Evolutionary conservation across 768 basidiomycete genomes (phyloP).

Genomic region (Termitomyces heimii): DNA sequence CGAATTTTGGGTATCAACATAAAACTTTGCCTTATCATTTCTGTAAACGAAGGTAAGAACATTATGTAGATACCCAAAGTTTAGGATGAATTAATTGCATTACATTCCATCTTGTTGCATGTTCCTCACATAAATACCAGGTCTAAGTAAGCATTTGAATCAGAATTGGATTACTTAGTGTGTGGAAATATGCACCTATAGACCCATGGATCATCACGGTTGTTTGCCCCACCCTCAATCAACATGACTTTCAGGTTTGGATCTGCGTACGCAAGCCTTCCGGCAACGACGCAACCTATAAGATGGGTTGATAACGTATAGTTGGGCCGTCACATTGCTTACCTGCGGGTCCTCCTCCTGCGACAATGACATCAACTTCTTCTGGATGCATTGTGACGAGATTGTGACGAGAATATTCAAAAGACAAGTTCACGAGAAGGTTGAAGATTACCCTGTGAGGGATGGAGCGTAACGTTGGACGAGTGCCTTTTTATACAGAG

Average conservation of each 20-base stretch:
- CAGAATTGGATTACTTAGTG: not conserved
- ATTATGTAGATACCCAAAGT: not conserved
- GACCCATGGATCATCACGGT: conserved; percentile 71
- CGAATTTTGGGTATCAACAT: conserved; percentile 54
- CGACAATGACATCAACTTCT: conserved; percentile 69
- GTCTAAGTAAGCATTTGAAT: conserved; percentile 23
- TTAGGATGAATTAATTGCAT: not conserved
- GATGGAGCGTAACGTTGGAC: not conserved
- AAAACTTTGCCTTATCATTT: conserved; percentile 73
- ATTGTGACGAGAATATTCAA: not conserved
- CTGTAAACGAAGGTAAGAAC: conserved; percentile 24
- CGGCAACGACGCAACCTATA: conserved; percentile 59
- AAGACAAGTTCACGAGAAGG: not conserved
- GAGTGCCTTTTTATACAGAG: not conserved
- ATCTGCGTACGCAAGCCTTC: conserved; percentile 65
- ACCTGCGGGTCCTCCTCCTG: conserved; percentile 66
- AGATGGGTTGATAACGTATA: not conserved
- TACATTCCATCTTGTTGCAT: conserved; percentile 69
- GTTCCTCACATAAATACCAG: conserved; percentile 65
- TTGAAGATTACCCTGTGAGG: not conserved
- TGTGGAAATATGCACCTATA: conserved; percentile 35
- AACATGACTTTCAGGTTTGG: conserved; percentile 72
- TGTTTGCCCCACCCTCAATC: conserved; percentile 69
- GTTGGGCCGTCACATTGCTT: not conserved
- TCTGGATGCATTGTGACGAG: conserved; percentile 43